Evolutionary conservation across 305 asterid species (phyloP), one percentile per base, ranked within the genome.

Genomic region (Fraxinus latifolia): DNA sequence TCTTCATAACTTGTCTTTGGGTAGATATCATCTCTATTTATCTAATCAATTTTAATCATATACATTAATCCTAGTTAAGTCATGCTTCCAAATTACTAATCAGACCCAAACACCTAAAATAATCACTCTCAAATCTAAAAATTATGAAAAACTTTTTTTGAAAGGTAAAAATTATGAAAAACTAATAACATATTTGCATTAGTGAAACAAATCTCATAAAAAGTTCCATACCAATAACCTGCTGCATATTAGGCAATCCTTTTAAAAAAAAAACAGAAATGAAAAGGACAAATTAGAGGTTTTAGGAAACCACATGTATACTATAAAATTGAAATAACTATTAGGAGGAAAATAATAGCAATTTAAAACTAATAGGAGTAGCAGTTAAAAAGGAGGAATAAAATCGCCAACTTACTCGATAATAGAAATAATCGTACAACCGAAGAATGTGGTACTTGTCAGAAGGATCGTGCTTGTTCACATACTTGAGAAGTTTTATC

Each of bases 401-500:
- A 68, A 77, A 83, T 76, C 32, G 65, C 76, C 71, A 79, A 89
- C 98, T 93, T 91, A 95, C 99, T 83, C 98, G 89, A 78, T 94
- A 94, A 83, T 95, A 95, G 86, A 95, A 95, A 84, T 94, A 95
- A 87, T 95, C 99, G 83, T 95, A 95, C 91, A 95, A 84, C 79
- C 99, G 92, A 82, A 95, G 98, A 70, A 95, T 65, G 83, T 95
- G 99, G 87, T 90, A 92, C 90, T 93, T 95, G 95, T 95, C 99
- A 80, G 88, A 96, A 33, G 99, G 98, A 90, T 95, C 98, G 65
- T 95, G 98, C 84, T 93, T 94, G 90, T 95, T 94, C 77, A 94
- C 94, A 90, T 87, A 95, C 92, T 95, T 95, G 91, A 95, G 99
- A 87, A 95, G 96, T 91, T 95, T 95, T 85, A 95, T 95, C 88